Conservation (phyloP, 2,329 filamentous ascomycete genomes). For the Microascus cirrosus region DNA sequence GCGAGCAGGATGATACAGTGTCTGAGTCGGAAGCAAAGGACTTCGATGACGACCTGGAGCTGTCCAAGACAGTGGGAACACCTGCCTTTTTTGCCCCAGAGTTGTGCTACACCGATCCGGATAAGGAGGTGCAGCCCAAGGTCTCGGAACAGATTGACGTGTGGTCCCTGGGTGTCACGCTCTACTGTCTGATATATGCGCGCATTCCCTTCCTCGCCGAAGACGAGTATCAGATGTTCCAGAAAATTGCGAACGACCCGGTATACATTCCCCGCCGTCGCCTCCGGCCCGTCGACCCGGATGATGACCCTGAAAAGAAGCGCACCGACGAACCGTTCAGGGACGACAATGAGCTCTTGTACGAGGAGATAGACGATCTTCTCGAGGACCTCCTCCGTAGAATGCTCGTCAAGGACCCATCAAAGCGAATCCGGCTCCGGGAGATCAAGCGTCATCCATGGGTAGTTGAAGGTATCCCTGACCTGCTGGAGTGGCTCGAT, state of each 20-base stretch:
- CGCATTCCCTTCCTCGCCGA: conserved; percentile 88
- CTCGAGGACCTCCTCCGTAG: conserved; percentile 67
- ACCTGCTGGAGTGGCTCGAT: conserved; percentile 76
- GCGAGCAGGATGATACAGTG: conserved; percentile 62
- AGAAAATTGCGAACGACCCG: conserved; percentile 83
- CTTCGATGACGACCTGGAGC: conserved; percentile 83
- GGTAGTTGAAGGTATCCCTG: conserved; percentile 69
- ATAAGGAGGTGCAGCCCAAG: conserved; percentile 54
- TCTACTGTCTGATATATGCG: conserved; percentile 91
- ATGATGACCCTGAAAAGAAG: conserved; percentile 20
- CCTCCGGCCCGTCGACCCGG: conserved; percentile 60
- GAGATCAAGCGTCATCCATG: conserved; percentile 93
- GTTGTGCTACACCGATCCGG: conserved; percentile 77
- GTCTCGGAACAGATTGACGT: conserved; percentile 93
- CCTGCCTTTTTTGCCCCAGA: conserved; percentile 97
- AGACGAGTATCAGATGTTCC: conserved; percentile 86
- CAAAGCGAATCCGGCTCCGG: conserved; percentile 74
- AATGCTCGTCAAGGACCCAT: conserved; percentile 81
- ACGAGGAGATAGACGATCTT: conserved; percentile 75
- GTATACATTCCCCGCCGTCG: conserved; percentile 77
- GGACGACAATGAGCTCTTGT: conserved; percentile 65
- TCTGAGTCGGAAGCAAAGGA: conserved; percentile 77
- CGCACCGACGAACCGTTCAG: conserved; percentile 55
- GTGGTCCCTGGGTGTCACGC: conserved; percentile 91
- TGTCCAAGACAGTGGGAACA: conserved; percentile 97